Conservation (phyloP, 192 early-diverging fungal species). For the Coemansia sp. region DNA sequence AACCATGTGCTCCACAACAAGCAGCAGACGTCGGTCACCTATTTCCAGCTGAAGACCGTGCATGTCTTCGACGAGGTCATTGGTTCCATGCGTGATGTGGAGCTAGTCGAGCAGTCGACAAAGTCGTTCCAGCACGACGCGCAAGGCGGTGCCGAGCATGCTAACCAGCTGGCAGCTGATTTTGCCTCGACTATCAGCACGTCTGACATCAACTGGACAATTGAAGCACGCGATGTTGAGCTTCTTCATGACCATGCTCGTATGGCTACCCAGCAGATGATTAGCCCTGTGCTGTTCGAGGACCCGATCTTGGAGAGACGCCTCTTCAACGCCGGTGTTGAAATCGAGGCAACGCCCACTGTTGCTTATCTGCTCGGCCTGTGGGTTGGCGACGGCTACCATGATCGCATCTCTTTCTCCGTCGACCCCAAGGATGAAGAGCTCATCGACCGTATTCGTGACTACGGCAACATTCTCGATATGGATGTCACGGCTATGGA, state of each 20-base stretch:
- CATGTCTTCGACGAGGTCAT: conserved; percentile 1
- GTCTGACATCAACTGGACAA: conserved; percentile 26
- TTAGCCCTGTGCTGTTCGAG: conserved; percentile 30
- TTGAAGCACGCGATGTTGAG: conserved; percentile 43
- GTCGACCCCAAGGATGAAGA: conserved; percentile 5
- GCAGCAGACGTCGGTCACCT: not conserved
- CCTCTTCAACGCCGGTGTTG: not conserved
- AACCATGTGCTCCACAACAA: not conserved
- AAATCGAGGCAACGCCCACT: not conserved
- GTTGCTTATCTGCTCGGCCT: conserved; percentile 33
- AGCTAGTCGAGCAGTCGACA: conserved; percentile 10
- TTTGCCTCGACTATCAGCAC: not conserved
- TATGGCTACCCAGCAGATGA: conserved; percentile 27
- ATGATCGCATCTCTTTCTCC: not conserved
- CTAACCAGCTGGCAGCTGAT: not conserved
- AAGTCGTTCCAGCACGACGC: conserved; percentile 14
- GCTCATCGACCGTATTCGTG: conserved; percentile 10
- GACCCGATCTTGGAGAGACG: not conserved
- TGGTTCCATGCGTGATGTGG: conserved; percentile 11
- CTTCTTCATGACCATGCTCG: conserved; percentile 15
- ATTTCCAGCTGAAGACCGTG: not conserved
- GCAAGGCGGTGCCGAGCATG: conserved; percentile 7
- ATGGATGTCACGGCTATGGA: not conserved
- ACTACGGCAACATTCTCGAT: not conserved
- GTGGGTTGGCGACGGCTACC: conserved; percentile 4